A percentile compares a stretch with the other conserved stretches of the same genome.
phyloP scores from a whole-genome alignment of 108 stramenopile genomes.

The Discostella pseudostelligera region DNA sequence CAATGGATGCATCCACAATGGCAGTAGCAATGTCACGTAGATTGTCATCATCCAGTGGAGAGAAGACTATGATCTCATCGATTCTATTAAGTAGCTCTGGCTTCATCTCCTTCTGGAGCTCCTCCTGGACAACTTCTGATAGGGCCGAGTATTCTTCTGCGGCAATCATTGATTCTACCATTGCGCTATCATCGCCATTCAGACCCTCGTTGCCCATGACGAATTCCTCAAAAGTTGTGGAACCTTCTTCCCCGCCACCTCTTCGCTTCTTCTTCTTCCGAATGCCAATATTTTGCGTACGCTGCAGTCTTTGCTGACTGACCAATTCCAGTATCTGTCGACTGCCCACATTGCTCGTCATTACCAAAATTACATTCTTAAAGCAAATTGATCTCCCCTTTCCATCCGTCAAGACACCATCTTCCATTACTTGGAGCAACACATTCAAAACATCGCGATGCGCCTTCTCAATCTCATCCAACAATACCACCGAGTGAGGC shows the following conservation, averaged over 20 bases:
- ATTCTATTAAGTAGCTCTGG: constrained; percentile 99
- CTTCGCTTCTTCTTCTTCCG: constrained; percentile 39
- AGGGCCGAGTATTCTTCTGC: constrained; percentile 64
- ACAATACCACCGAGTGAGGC: constrained; percentile 78
- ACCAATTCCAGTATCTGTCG: constrained; percentile 75
- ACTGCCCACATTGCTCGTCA: constrained; percentile 96
- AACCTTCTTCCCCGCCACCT: constrained; percentile 15
- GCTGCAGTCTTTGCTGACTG: constrained; percentile 25
- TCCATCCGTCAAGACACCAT: constrained; percentile 97
- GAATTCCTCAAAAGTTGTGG: constrained; percentile 33
- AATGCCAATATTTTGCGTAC: constrained; percentile 11
- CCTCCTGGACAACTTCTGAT: constrained; percentile 85
- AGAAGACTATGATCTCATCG: constrained; percentile 97
- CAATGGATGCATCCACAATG: constrained; percentile 57
- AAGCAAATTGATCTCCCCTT: constrained; percentile 95
- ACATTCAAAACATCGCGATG: constrained; percentile 95
- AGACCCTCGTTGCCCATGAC: constrained; percentile 19
- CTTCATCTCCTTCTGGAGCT: constrained; percentile 86
- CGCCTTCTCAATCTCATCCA: constrained; percentile 98
- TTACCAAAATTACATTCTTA: constrained; percentile 92
- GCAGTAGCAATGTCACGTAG: constrained; percentile 72
- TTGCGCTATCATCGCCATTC: constrained; percentile 7
- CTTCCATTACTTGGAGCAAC: constrained; percentile 94
- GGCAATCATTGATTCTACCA: constrained; percentile 11
- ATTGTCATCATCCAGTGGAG: constrained; percentile 69